phyloP scores from a whole-genome alignment of 2,329 filamentous ascomycete genomes.

The Aspergillus udagawae region DNA sequence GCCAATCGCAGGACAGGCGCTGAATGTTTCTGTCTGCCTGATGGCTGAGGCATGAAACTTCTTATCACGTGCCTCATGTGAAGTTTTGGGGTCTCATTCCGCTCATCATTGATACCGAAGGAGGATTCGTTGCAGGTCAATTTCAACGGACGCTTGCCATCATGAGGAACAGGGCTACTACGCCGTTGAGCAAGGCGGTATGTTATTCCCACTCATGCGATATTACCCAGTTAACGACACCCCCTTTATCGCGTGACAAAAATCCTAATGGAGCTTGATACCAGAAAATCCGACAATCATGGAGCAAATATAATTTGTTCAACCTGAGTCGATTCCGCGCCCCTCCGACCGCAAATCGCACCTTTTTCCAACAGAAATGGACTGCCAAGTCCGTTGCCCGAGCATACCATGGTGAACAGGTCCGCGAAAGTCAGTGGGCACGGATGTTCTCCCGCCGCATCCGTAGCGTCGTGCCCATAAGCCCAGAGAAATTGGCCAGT shows the following conservation, averaged over 20 bases:
- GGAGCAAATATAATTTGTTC: conserved; percentile 97
- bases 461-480: conserved; percentile 80
- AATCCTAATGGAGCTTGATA: conserved; percentile 1
- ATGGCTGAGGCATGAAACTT: conserved; percentile 4
- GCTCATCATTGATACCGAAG: conserved; percentile 9
- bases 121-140: conserved; percentile 7
- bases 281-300: conserved; percentile 90
- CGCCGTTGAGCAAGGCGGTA: conserved; percentile 39
- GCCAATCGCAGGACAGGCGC: conserved; percentile 11
- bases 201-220: conserved; percentile 6
- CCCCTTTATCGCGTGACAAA: background rate
- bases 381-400: conserved; percentile 76
- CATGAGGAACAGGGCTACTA: conserved; percentile 46
- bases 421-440: conserved; percentile 89
- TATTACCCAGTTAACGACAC: background rate
- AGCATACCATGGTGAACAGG: conserved; percentile 90
- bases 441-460: conserved; percentile 84
- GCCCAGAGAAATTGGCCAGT: conserved; percentile 70
- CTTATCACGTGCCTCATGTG: conserved; percentile 24
- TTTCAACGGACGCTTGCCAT: conserved; percentile 19
- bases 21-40: conserved; percentile 4
- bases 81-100: conserved; percentile 37
- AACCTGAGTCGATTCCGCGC: conserved; percentile 63
- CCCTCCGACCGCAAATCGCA: conserved; percentile 49
- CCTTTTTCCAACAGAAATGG: conserved; percentile 99